Percentiles rank a stretch among this genome's conserved stretches.
phyloP scores from a whole-genome alignment of 208 protist genomes.

The Angomonas deanei region DNA sequence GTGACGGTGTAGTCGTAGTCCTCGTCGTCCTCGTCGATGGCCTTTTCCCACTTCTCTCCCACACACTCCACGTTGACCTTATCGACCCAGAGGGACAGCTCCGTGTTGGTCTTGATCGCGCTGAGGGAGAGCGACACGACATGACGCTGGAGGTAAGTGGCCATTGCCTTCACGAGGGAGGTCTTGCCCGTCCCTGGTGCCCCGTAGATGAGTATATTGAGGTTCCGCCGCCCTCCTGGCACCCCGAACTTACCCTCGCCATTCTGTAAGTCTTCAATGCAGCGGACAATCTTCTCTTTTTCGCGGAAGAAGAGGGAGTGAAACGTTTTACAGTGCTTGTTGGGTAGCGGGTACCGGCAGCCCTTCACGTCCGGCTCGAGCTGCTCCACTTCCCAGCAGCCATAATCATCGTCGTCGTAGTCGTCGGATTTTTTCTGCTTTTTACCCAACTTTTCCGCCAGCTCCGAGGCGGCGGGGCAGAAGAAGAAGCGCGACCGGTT shows the following conservation, averaged over 20 bases:
- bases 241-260: conserved; percentile 61
- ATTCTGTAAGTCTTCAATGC: conserved; percentile 63
- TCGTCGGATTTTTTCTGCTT: conserved; percentile 2
- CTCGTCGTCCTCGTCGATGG: conserved; percentile 6
- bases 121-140: conserved; percentile 71
- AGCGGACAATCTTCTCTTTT: conserved; percentile 51
- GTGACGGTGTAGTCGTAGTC: background rate
- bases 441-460: background rate
- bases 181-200: conserved; percentile 94
- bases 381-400: conserved; percentile 6
- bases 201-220: conserved; percentile 85
- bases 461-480: conserved; percentile 7
- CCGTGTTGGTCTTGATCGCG: conserved; percentile 56
- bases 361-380: background rate
- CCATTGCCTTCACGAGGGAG: conserved; percentile 80
- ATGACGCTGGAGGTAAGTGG: conserved; percentile 57
- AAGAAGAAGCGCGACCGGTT: conserved; percentile 6
- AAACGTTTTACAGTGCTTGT: conserved; percentile 47
- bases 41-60: conserved; percentile 15
- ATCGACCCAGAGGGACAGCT: conserved; percentile 52
- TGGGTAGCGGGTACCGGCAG: conserved; percentile 7
- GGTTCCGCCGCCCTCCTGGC: conserved; percentile 50
- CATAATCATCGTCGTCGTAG: conserved; percentile 9
- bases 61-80: conserved; percentile 19
- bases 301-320: conserved; percentile 75